These are phyloP conservation scores for Venturia aucupariae DNA, from an alignment of 2,329 filamentous ascomycete species.

Conservation along the genomic window DNA sequence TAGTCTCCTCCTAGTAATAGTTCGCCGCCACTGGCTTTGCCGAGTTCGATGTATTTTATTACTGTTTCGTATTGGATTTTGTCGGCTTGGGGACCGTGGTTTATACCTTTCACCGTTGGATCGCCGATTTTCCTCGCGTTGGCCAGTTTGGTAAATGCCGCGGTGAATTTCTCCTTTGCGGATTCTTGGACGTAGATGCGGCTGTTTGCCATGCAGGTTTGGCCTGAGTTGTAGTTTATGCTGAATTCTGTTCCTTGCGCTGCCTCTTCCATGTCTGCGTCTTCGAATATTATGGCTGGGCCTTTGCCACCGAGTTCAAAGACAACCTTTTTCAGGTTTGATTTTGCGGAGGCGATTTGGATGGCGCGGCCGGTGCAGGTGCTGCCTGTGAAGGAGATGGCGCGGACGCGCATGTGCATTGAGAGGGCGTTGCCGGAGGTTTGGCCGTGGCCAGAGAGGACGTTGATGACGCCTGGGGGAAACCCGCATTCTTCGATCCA, in stretches of 20 bases:
- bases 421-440: conserved; percentile 7
- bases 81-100: conserved; percentile 42
- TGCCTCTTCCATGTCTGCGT: conserved; percentile 16
- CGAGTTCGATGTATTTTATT: conserved; percentile 13
- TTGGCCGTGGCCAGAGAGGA: conserved; percentile 12
- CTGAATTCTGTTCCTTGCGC: conserved; percentile 11
- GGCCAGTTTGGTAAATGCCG: conserved; percentile 31
- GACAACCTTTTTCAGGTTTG: conserved; percentile 14
- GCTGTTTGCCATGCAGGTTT: conserved; percentile 23
- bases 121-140: conserved; percentile 22
- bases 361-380: conserved; percentile 14
- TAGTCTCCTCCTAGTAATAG: conserved; percentile 22
- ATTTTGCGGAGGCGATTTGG: conserved; percentile 11
- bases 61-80: conserved; percentile 38
- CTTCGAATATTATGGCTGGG: conserved; percentile 17
- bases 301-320: conserved; percentile 17
- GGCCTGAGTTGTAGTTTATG: conserved; percentile 16
- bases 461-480: conserved; percentile 17
- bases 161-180: conserved; percentile 37
- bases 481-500: conserved; percentile 13
- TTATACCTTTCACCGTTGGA: conserved; percentile 19
- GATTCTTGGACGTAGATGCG: conserved; percentile 19
- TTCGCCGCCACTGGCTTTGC: conserved; percentile 20
- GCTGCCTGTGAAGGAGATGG: conserved; percentile 15
- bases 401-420: conserved; percentile 11